Evolutionary conservation across 2,329 filamentous ascomycete genomes (phyloP), one percentile per base, ranked within the genome.

Genomic region (Sclerotinia nivalis): DNA sequence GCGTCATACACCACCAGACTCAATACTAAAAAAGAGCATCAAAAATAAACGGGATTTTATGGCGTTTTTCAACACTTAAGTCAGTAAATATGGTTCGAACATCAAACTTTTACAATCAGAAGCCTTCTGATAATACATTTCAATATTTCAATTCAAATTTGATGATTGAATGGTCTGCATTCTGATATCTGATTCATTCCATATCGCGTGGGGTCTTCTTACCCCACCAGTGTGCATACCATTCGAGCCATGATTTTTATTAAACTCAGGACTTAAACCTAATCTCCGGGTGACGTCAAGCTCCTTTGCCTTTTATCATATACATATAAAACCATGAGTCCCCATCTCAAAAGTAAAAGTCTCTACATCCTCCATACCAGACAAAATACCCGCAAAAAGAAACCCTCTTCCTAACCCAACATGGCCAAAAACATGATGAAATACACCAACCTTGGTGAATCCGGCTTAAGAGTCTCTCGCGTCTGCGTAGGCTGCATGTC

Each of bases 401-500:
- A 50, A 15, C 5, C 45, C 13, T 15, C 47, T 64, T 50, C 40
- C 40, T 43, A 43, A 43, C 15, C 12, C 45, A 64, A 25, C 13
- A 50, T 64, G 60, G 13, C 47, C 31, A 50, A 64, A 10, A 64
- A 50, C 60, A 25, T 25, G 10, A 73, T 73, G 72, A 72, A 75
- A 71, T 73, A 73, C 65, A 69, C 67, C 25, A 69, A 68, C 37
- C 71, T 74, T 18, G 85, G 85, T 47, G 80, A 78, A 64, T 85
- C 82, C 8, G 85, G 85, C 68, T 81, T 87, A 56, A 84, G 84
- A 72, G 80, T 86, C 68, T 86, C 84, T 4, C 81, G 81, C 70
- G 80, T 86, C 62, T 84, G 86, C 66, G 74, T 86, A 7, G 85
- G 85, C 0, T 80, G 81, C 60, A 86, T 87, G 85, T 81, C 79